phyloP scores from a whole-genome alignment of 2,329 filamentous ascomycete species.

The Claviceps sp. region DNA sequence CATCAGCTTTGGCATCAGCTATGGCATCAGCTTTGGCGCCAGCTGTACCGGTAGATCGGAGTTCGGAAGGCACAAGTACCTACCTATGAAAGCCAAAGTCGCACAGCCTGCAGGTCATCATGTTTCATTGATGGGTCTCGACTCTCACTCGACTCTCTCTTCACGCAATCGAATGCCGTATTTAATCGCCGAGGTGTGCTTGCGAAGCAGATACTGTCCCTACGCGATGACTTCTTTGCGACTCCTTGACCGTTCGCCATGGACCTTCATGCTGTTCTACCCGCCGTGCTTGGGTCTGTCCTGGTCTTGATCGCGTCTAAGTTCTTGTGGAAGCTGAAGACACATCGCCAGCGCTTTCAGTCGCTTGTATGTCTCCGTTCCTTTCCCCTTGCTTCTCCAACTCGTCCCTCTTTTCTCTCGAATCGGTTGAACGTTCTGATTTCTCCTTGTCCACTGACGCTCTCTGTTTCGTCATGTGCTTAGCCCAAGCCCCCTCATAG shows the following conservation, averaged over 20 bases:
- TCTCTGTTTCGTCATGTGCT: neutral
- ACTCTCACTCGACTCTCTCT: no score
- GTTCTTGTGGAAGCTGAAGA: neutral
- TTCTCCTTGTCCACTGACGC: neutral
- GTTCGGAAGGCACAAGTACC: no score
- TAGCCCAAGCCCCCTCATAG: slow-evolving; percentile 3
- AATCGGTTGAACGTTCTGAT: neutral
- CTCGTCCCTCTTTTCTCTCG: neutral
- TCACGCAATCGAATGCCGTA: neutral
- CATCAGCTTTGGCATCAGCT: no score
- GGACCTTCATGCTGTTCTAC: neutral
- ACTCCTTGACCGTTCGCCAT: neutral
- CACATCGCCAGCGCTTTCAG: neutral
- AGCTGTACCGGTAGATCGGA: no score
- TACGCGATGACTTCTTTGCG: neutral
- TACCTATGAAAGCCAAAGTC: neutral
- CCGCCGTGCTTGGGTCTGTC: neutral
- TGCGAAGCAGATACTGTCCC: neutral
- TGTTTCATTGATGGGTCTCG: neutral
- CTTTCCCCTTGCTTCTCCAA: neutral
- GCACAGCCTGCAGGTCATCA: neutral
- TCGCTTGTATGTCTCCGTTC: neutral
- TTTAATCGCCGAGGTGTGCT: neutral
- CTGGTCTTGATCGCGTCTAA: neutral
- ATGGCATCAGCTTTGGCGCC: no score